Conservation (phyloP, 2,329 filamentous ascomycete species). For the Cercospora zeae-maydis region DNA sequence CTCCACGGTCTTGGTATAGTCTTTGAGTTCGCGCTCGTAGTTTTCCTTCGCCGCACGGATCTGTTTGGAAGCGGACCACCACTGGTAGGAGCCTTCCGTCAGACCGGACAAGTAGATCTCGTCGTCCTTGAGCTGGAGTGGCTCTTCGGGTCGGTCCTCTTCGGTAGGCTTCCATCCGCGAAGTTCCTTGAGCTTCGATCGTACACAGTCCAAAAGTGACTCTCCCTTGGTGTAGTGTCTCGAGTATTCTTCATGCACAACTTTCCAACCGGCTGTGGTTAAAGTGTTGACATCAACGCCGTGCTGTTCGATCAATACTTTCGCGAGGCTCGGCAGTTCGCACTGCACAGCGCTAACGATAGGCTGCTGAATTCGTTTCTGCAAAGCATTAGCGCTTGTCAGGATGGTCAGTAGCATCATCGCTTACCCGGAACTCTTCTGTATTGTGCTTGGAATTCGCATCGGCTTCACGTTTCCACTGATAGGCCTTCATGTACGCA, state of each 20-base stretch:
- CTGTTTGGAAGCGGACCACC: conserved; percentile 50
- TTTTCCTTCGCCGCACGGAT: conserved; percentile 39
- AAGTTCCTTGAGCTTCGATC: conserved; percentile 51
- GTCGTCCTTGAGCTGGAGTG: conserved; percentile 43
- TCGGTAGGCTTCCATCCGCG: conserved; percentile 44
- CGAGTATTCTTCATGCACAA: conserved; percentile 35
- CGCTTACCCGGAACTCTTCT: conserved; percentile 41
- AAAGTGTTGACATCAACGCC: conserved; percentile 66
- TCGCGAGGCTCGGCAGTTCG: conserved; percentile 52
- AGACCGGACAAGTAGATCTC: conserved; percentile 51
- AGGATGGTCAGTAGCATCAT: neutral
- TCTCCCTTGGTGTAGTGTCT: conserved; percentile 41
- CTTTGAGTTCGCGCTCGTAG: conserved; percentile 39
- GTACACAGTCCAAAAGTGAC: conserved; percentile 61
- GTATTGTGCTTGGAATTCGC: conserved; percentile 48
- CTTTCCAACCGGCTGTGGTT: conserved; percentile 39
- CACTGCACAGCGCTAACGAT: conserved; percentile 58
- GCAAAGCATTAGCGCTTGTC: conserved; percentile 2
- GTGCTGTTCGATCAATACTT: conserved; percentile 52
- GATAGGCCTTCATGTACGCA: conserved; percentile 58
- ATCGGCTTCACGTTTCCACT: conserved; percentile 40
- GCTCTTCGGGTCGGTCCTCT: conserved; percentile 30
- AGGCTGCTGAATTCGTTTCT: conserved; percentile 57
- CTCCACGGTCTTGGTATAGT: conserved; percentile 28
- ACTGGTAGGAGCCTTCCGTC: conserved; percentile 56